Evolutionary conservation across 2,329 filamentous ascomycete species (phyloP).

Genomic region (Stemphylium beticola): DNA sequence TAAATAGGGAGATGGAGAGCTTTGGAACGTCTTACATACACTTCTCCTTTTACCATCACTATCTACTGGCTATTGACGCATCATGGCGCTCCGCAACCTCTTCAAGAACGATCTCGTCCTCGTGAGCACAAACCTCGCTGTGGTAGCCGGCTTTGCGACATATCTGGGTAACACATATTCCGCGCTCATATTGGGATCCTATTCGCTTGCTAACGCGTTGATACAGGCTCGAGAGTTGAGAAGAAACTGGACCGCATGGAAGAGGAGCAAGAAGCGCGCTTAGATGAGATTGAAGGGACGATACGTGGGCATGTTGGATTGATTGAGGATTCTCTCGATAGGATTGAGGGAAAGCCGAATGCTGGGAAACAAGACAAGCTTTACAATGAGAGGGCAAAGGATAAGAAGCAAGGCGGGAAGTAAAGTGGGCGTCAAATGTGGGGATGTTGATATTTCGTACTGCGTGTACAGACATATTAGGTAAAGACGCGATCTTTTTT

Average conservation of each 20-base stretch:
- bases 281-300: slow-evolving; percentile 57
- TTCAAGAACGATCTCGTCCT: slow-evolving; percentile 17
- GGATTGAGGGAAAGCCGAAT: slow-evolving; percentile 50
- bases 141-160: slow-evolving; percentile 12
- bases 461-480: too few species aligned
- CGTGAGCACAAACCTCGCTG: slow-evolving; percentile 13
- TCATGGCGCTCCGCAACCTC: slow-evolving; percentile 15
- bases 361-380: slow-evolving; percentile 45
- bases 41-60: neutral
- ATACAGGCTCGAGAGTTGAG: slow-evolving; percentile 12
- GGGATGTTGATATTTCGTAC: too few species aligned
- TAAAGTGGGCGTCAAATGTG: neutral
- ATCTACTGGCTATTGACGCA: neutral
- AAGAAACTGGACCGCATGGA: slow-evolving; percentile 48
- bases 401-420: slow-evolving; percentile 9
- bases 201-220: neutral
- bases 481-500: neutral
- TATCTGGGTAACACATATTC: slow-evolving; percentile 4
- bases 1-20: neutral
- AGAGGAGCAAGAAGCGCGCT: slow-evolving; percentile 55
- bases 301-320: slow-evolving; percentile 55
- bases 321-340: slow-evolving; percentile 54
- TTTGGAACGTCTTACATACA: neutral
- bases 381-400: slow-evolving; percentile 26
- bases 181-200: neutral